phyloP scores from a whole-genome alignment of 257 asterid genomes.

The Rubia yunnanensis region DNA sequence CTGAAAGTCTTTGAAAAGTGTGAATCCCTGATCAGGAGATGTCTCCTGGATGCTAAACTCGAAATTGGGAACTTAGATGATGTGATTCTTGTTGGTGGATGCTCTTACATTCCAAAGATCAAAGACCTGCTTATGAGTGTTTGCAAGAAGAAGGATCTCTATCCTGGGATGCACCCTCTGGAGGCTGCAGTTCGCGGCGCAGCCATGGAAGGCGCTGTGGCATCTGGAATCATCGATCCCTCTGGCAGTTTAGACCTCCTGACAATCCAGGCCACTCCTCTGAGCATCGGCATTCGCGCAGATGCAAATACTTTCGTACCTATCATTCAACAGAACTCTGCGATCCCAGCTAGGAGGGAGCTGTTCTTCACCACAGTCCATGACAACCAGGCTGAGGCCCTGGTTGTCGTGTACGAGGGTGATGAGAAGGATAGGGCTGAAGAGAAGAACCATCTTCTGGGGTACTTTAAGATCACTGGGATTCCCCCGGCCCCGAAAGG shows the following conservation, averaged over 20 bases:
- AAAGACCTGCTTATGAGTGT: slow-evolving; percentile 21
- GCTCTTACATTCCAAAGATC: slow-evolving; percentile 61
- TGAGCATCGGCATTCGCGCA: slow-evolving; percentile 58
- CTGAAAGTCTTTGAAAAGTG: slow-evolving; percentile 47
- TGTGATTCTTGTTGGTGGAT: slow-evolving; percentile 74
- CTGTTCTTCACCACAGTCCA: slow-evolving; percentile 55
- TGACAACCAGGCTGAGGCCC: slow-evolving; percentile 64
- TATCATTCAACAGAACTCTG: slow-evolving; percentile 46
- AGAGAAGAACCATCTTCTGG: slow-evolving; percentile 64
- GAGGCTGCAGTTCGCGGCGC: slow-evolving; percentile 92
- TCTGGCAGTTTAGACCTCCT: slow-evolving; percentile 67
- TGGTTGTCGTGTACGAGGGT: slow-evolving; percentile 68
- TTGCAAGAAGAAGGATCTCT: slow-evolving; percentile 32
- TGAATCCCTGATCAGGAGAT: slow-evolving; percentile 33
- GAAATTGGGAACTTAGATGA: slow-evolving; percentile 44
- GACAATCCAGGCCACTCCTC: slow-evolving; percentile 64
- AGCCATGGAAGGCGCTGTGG: slow-evolving; percentile 78
- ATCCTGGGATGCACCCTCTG: slow-evolving; percentile 46
- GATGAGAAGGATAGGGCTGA: slow-evolving; percentile 29
- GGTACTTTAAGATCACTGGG: slow-evolving; percentile 58
- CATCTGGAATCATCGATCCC: slow-evolving; percentile 67
- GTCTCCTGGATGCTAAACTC: slow-evolving; percentile 53
- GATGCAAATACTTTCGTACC: slow-evolving; percentile 50
- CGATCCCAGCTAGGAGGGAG: slow-evolving; percentile 54
- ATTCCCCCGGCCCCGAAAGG: slow-evolving; percentile 76